Evolutionary conservation across 2,329 filamentous ascomycete genomes (phyloP).

Genomic region (Penicillium sp.): DNA sequence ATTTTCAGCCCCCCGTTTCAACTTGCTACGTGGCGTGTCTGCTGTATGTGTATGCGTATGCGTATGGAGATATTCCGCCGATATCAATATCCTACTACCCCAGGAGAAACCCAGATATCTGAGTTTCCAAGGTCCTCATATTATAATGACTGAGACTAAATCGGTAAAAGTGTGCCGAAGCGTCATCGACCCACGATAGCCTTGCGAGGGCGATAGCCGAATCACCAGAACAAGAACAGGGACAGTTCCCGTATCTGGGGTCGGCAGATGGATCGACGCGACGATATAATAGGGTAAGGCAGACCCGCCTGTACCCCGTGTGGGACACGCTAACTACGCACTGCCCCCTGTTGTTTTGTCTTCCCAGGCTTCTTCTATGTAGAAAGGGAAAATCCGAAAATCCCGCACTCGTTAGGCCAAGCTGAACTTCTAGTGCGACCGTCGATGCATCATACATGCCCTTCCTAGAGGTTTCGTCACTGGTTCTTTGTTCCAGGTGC

Average conservation of each 20-base stretch:
- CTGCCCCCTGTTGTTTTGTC: background rate
- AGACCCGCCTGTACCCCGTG: background rate
- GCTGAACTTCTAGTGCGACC: background rate
- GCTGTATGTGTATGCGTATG: background rate
- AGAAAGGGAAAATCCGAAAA: background rate
- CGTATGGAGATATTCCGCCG: background rate
- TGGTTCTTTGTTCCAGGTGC: background rate
- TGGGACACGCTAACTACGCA: background rate
- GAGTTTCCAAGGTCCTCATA: background rate
- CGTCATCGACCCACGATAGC: conserved; percentile 1
- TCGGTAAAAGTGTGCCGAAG: conserved; percentile 1
- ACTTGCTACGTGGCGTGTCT: background rate
- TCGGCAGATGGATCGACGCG: background rate
- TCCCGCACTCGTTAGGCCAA: background rate
- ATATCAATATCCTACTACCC: background rate
- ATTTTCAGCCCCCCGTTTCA: background rate
- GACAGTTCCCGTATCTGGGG: conserved; percentile 5
- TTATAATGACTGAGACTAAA: background rate
- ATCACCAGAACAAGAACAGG: background rate
- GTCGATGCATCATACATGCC: background rate
- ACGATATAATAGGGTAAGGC: conserved; percentile 4
- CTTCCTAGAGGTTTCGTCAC: conserved; percentile 4
- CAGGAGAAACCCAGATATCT: background rate
- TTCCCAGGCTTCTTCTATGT: background rate
- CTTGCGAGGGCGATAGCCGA: background rate